Evolutionary conservation across 805 yeast species (phyloP), one percentile per base, ranked within the genome.

Genomic region (Kluyveromyces dobzhanskii): DNA sequence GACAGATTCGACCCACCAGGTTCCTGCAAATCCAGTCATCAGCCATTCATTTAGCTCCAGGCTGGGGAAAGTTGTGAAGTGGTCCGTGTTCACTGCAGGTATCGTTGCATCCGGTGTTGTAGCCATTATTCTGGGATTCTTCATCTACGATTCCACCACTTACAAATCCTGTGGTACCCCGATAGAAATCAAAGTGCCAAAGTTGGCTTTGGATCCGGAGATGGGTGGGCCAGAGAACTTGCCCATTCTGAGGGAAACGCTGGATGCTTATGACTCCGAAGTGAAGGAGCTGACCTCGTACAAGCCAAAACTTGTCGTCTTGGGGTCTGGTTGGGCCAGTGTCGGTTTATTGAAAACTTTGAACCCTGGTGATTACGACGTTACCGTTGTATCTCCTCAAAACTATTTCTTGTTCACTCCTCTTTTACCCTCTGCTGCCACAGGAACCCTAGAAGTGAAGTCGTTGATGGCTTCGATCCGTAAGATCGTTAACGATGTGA

Each of bases 271-370:
- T 43, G 85, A 80, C 51, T 57, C 63, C 19, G 67, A 62, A 16
- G 67, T 58, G n/a, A 72, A 70, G 46, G 70, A 68, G 40, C 48
- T 57, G n/a, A 43, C 64, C 8, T 64, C 67, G 42, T 69, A 62
- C 44, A 75, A 69, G 53, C 81, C 80, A 26, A 69, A 70, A 43
- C 59, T 79, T 38, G 83, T 79, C 3, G 65, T 79, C 25, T 62
- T 79, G 26, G 85, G 85, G 13, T 70, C 79, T 28, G 85, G 85
- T 33, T 79, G 85, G 85, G 85, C 82, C 2, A 70, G 82, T 7
- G 82, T 75, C 21, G 76, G 78, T 11, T 50, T 78, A 8, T 62
- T 79, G 46, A 75, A 73, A 50, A 61, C 64, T 32, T 53, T 79
- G 39, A 66, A 67, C 42, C 67, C 72, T 17, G 71, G 71, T 31